Evolutionary conservation across 1,284 basidiomycete genomes (phyloP).

Genomic region (Cystobasidium pallidum): DNA sequence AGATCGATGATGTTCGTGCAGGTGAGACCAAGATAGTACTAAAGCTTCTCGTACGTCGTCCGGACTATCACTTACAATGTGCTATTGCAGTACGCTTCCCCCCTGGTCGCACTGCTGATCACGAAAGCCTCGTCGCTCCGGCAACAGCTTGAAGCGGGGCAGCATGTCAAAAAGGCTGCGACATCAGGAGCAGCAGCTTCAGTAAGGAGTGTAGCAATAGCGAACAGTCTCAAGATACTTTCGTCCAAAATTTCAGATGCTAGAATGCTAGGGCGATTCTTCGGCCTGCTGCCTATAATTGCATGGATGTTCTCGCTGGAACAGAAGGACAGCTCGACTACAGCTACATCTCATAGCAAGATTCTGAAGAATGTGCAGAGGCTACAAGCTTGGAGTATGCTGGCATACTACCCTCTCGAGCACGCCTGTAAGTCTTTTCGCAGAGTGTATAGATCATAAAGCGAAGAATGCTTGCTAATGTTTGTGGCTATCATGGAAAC

Average conservation of each 20-base stretch:
- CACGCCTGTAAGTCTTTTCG: conserved; percentile 61
- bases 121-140: conserved; percentile 1
- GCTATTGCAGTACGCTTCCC: conserved; percentile 18
- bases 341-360: conserved; percentile 58
- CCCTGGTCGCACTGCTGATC: conserved; percentile 11
- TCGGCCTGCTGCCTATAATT: conserved; percentile 52
- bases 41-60: not conserved
- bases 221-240: conserved; percentile 47
- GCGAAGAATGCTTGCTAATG: too few species aligned
- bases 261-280: conserved; percentile 50
- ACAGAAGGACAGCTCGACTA: conserved; percentile 39
- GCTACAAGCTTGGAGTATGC: conserved; percentile 80
- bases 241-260: conserved; percentile 48
- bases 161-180: conserved; percentile 33
- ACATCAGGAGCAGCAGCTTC: conserved; percentile 31
- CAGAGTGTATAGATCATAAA: not conserved
- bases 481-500: not conserved
- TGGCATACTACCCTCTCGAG: conserved; percentile 78
- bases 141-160: conserved; percentile 20
- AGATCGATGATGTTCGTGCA: conserved; percentile 51
- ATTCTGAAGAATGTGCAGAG: conserved; percentile 64
- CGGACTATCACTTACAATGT: not conserved
- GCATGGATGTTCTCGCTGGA: conserved; percentile 51
- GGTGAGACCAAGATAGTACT: conserved; percentile 26
- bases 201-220: conserved; percentile 46